Base-by-base conservation (phyloP, 208 protist genomes). In the Balamuthia mandrillaris region DNA sequence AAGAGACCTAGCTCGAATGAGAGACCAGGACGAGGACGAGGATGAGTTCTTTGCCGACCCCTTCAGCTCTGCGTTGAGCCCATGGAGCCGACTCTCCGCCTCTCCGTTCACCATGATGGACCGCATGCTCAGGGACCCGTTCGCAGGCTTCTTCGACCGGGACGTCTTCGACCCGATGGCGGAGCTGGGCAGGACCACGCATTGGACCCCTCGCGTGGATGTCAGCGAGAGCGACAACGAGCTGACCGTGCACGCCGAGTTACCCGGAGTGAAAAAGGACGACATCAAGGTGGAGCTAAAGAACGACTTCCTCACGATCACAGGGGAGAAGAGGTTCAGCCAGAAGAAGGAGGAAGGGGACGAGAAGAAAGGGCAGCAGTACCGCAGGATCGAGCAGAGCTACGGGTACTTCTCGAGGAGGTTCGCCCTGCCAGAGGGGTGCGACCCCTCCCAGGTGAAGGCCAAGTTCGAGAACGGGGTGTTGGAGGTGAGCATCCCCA, bases 371-470 rank as follows among this genome's bases (percentile, higher is more conserved):
- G n/a, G 47, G 61, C 29, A 47, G 61, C 61, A 41, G 16, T 72
- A 72, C 35, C 61, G 41, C 7, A 45, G 21, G 35, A 49, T 72
- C 35, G 61, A 72, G 37, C 61, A 41, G 29, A 72, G 61, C 72
- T 85, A 51, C 60, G 81, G 81, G n/a, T 52, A 61, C 1, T 75
- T 85, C 81, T 21, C 29, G 58, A 47, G 81, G 0, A 49, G 41
- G 10, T 85, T 85, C 81, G 18, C 54, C 60, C 81, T 85, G 54
- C 81, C 81, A 3, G 24, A 74, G 47, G 66, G 66, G 42, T 54
- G 51, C 33, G 49, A 85, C 31, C 39, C 58, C 3, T 52, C 45
- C 47, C 35, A 18, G 60, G 65, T 85, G 39, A 65, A 58, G 47
- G 81, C 81, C 39, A 12, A 61, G 6, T 75, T 75, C 42, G 52